Percentiles rank a stretch among this genome's conserved stretches.
Evolutionary conservation across 225 moss, liverwort and hornwort genomes (phyloP).

Genomic region (Straminergon stramineum): DNA sequence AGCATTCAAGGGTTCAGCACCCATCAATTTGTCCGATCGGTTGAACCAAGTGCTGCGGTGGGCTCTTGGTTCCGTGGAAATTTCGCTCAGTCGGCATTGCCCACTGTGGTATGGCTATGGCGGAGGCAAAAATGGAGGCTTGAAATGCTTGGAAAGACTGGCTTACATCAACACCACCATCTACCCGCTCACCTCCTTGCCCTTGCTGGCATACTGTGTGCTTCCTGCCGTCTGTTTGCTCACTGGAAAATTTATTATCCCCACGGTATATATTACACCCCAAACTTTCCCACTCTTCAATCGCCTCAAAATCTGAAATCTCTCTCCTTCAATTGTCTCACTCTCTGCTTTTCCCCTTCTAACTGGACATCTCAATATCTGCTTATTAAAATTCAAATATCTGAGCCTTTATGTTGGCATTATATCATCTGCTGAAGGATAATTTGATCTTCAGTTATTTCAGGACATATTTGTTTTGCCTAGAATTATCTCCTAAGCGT

Average conservation of each 20-base stretch:
- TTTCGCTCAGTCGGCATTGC: conserved; percentile 78
- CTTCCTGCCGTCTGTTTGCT: conserved; percentile 80
- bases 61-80: conserved; percentile 85
- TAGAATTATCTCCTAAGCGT: too few relatives aligned
- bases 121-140: conserved; percentile 49
- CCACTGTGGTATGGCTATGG: conserved; percentile 85
- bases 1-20: conserved; percentile 84
- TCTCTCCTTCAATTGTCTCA: background rate
- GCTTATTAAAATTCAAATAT: background rate
- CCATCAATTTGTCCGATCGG: conserved; percentile 64
- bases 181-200: conserved; percentile 75
- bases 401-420: too few relatives aligned
- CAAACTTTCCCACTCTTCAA: background rate
- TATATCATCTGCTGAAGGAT: background rate
- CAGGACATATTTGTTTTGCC: background rate
- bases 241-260: conserved; percentile 86
- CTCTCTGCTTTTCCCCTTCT: background rate
- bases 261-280: conserved; percentile 27
- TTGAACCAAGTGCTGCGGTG: conserved; percentile 83
- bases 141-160: conserved; percentile 71
- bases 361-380: background rate
- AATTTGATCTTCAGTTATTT: background rate
- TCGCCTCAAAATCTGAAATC: background rate
- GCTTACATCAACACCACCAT: conserved; percentile 84
- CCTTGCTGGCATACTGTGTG: conserved; percentile 70